Percentiles rank a stretch among this genome's conserved stretches.
Conservation (phyloP, 306 rosid genomes). For the Echinosophora koreensis region DNA sequence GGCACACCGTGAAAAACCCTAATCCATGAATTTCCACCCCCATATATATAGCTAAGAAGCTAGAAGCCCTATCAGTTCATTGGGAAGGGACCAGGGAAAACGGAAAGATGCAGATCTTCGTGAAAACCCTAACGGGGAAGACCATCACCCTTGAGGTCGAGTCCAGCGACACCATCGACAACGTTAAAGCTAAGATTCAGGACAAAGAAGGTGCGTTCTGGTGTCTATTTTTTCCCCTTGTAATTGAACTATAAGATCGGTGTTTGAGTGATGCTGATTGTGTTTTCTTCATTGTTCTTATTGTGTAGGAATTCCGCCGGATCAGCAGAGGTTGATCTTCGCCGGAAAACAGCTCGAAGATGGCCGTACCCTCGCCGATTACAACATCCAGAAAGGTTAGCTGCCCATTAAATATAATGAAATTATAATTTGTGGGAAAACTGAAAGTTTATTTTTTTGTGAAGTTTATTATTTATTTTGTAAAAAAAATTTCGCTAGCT, state of each 20-base stretch:
- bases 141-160: conserved; percentile 99
- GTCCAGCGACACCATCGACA: conserved; percentile 93
- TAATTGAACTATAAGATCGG: background rate
- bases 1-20: conserved; percentile 41
- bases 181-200: conserved; percentile 93
- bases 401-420: background rate
- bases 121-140: conserved; percentile 98
- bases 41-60: background rate
- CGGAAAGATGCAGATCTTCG: conserved; percentile 92
- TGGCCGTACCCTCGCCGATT: conserved; percentile 98
- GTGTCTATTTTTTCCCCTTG: background rate
- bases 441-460: background rate
- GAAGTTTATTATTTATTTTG: too few relatives aligned
- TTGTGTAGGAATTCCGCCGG: conserved; percentile 86
- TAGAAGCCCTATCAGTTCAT: conserved; percentile 31
- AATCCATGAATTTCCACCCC: background rate
- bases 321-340: conserved; percentile 94
- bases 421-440: too few relatives aligned
- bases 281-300: background rate
- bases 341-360: conserved; percentile 99
- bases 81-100: background rate
- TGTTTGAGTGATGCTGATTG: background rate
- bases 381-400: conserved; percentile 94
- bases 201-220: conserved; percentile 82
- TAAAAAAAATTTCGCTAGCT: background rate